Evolutionary conservation across 2,329 filamentous ascomycete species (phyloP).

Genomic region (Annulohypoxylon truncatum): DNA sequence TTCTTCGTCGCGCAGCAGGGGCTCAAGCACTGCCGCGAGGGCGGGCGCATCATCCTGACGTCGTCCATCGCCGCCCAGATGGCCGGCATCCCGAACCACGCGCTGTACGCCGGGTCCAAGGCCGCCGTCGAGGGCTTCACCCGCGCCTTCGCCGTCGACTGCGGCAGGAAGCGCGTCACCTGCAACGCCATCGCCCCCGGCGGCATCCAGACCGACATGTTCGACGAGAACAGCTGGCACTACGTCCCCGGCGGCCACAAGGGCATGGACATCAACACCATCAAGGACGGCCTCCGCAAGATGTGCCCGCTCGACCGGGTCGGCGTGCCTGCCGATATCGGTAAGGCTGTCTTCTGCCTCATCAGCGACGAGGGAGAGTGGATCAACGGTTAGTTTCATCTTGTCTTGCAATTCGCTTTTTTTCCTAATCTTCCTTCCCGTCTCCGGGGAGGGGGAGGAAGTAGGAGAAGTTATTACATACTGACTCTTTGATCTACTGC

Average conservation of each 20-base stretch:
- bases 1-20: constrained; percentile 84
- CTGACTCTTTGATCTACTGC: background rate
- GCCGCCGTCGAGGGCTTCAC: constrained; percentile 79
- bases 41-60: constrained; percentile 79
- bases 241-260: constrained; percentile 69
- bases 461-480: background rate
- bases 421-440: background rate
- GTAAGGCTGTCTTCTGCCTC: constrained; percentile 66
- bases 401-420: background rate
- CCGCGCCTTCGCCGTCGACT: constrained; percentile 77
- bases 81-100: constrained; percentile 75
- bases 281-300: constrained; percentile 65
- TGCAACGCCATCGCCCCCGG: constrained; percentile 80
- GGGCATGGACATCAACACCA: constrained; percentile 63
- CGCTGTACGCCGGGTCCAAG: constrained; percentile 77
- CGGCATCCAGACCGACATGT: constrained; percentile 83
- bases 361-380: constrained; percentile 70
- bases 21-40: constrained; percentile 75
- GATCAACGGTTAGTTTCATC: constrained; percentile 67
- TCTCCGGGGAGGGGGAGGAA: background rate
- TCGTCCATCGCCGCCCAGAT: constrained; percentile 75
- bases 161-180: constrained; percentile 74
- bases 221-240: constrained; percentile 75
- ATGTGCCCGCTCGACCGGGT: constrained; percentile 70
- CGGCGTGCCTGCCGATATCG: constrained; percentile 68